Base-by-base conservation (phyloP, 257 asterid genomes). In the Rhazya stricta region DNA sequence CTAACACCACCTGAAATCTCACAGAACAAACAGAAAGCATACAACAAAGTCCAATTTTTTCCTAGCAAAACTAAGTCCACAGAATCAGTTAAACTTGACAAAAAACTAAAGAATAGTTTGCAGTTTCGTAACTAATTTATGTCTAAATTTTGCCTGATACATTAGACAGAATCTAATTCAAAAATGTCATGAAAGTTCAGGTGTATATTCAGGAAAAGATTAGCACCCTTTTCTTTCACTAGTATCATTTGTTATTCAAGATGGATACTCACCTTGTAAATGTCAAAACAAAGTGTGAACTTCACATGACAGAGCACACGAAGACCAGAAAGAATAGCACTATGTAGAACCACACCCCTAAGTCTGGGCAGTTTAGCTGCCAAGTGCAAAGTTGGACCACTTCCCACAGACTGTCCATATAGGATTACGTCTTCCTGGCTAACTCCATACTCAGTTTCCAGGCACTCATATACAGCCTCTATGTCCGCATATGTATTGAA, bases 291-390 rank as follows among this genome's bases (percentile, higher is more conserved):
- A 63, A 89, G 81, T 6, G 94, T 86, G 89, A 86, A 95, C 74
- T 95, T 91, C 73, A 88, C 96, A 75, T 92, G 98, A 63, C 99
- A 95, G 50, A 95, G 96, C 79, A 95, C 99, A 36, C 99, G 99
- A 81, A 95, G 94, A 73, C 99, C 99, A 30, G 99, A 95, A 53
- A 95, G 98, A 74, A 95, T 95, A 73, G 98, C 99, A 79, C 99
- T 95, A 83, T 95, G 99, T 69, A 95, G 88, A 77, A 95, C 97
- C 15, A 95, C 98, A 46, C 98, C 99, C 83, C 99, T 91, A 85
- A 95, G 76, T 74, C 99, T 84, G 5, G 99, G 99, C 73, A 95
- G 83, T 71, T 86, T 84, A 76, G 99, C 93, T 32, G 99, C 99
- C 82, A 95, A 80, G 81, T 95, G 99, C 81, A 95, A 78, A 4